phyloP scores from a whole-genome alignment of 345 rosid genomes.

The Gossypium sturtianum region DNA sequence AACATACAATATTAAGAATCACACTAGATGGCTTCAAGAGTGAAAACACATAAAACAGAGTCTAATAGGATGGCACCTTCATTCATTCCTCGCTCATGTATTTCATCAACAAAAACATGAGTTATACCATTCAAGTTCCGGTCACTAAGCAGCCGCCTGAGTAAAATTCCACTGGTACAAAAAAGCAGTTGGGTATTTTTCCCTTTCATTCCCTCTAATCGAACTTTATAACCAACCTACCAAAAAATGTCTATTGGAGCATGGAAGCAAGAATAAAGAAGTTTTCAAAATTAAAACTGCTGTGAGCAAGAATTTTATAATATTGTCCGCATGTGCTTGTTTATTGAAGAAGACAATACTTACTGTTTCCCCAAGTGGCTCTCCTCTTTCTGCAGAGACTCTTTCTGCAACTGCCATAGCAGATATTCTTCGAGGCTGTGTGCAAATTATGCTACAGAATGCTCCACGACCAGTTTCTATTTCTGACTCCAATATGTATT shows the following conservation, averaged over 20 bases:
- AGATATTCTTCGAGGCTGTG: constrained; percentile 97
- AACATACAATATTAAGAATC: neutral
- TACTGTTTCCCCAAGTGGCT: constrained; percentile 95
- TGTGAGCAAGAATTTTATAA: neutral
- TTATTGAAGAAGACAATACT: constrained; percentile 26
- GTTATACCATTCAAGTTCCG: constrained; percentile 84
- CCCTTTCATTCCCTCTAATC: constrained; percentile 94
- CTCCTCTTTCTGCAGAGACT: constrained; percentile 95
- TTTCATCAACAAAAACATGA: constrained; percentile 98
- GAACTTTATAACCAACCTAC: constrained; percentile 98
- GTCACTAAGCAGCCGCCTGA: constrained; percentile 82
- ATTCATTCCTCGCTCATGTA: constrained; percentile 99
- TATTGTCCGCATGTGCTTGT: constrained; percentile 4
- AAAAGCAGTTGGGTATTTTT: constrained; percentile 88
- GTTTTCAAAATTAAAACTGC: constrained; percentile 14
- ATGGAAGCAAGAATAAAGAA: constrained; percentile 44
- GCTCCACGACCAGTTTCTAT: constrained; percentile 99
- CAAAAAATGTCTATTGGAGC: constrained; percentile 50
- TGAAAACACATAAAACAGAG: neutral
- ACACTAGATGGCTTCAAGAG: neutral
- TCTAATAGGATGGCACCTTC: constrained; percentile 55
- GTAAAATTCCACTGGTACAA: constrained; percentile 96
- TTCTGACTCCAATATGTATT: constrained; percentile 89
- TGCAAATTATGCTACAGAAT: constrained; percentile 90
- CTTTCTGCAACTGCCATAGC: constrained; percentile 97